Base-by-base conservation (phyloP, 257 asterid genomes). In the Penstemon barbatus region DNA sequence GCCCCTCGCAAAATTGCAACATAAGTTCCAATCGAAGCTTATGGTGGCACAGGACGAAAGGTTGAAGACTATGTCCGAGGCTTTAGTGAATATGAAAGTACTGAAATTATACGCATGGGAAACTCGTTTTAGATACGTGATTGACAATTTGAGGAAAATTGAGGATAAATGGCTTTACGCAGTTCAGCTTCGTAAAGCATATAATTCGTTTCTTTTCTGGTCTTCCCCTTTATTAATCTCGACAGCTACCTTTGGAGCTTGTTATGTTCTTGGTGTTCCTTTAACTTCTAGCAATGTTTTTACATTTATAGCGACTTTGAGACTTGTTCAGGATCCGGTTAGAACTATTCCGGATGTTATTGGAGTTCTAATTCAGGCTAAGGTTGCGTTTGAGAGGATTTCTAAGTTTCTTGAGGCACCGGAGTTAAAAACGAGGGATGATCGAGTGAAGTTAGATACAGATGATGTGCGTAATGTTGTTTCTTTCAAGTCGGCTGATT, bases 101-200 rank as follows among this genome's bases (percentile, higher is more conserved):
- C 48, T 92, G 79, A 92, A 92, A 41, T 55, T 90, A 43, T 92
- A 92, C 48, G 97, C 97, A 2, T 92, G 98, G 98, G 98, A 90
- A 72, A 75, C 74, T 46, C 96, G 90, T 80, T 92, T 92, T 77
- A 81, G 78, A 79, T 63, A 50, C 5, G 91, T 77, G 4, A 83
- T 92, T 4, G 86, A 86, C 25, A 79, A 67, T 39, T 49, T 90
- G 66, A 78, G 98, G 80, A 57, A 8, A 19, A 60, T 77, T 6
- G 98, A 93, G 70, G 96, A 93, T 61, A 85, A 84, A 74, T 90
- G 97, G 86, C 56, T 93, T 63, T 68, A 80, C 7, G 86, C 97
- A 4, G 96, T 93, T 65, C 98, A 88, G 79, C 57, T 79, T 57
- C 84, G 92, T 0, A 93, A 63, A 71, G 85, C 97, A 0, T 88